A percentile compares a stretch with the other conserved stretches of the same genome.
These are phyloP conservation scores for Saccharomyces hybrid DNA, from an alignment of 1,139 yeast species.

Conservation along the genomic window DNA sequence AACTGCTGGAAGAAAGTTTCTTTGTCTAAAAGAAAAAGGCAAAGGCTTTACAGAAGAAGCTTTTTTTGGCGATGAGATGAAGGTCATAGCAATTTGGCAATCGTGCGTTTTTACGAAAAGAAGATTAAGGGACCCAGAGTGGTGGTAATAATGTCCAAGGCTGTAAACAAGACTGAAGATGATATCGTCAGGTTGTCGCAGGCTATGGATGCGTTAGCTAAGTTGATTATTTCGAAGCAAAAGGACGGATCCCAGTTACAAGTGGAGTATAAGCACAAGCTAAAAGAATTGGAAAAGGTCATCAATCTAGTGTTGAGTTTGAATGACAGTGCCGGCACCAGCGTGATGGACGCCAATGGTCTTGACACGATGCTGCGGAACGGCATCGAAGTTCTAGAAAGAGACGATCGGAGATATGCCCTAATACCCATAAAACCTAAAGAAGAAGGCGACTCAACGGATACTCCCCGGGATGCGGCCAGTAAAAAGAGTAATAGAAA, in stretches of 20 bases:
- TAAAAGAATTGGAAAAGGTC: constrained; percentile 28
- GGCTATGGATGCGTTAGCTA: constrained; percentile 35
- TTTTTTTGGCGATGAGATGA: not conserved
- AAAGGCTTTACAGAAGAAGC: not conserved
- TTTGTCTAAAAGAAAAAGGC: too few species aligned
- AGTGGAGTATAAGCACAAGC: constrained; percentile 34
- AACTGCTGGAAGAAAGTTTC: too few species aligned
- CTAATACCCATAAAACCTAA: constrained; percentile 20
- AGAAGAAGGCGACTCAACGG: not conserved
- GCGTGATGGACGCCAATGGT: constrained; percentile 13
- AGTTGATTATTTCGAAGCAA: constrained; percentile 26
- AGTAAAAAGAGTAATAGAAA: constrained; percentile 14
- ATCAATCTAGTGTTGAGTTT: constrained; percentile 12
- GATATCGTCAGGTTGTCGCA: constrained; percentile 19
- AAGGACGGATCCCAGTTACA: constrained; percentile 36
- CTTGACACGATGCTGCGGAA: constrained; percentile 12
- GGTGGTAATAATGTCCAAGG: too few species aligned
- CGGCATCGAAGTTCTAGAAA: constrained; percentile 12
- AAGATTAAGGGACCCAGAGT: too few species aligned
- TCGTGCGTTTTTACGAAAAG: not conserved
- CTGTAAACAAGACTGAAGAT: constrained; percentile 7
- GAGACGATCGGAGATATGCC: constrained; percentile 14
- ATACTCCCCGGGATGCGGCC: constrained; percentile 4
- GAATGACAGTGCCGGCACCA: constrained; percentile 2
- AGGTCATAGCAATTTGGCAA: not conserved